Evolutionary conservation across 768 basidiomycete species (phyloP), one percentile per base, ranked within the genome.

Genomic region (Clavulina sp.): DNA sequence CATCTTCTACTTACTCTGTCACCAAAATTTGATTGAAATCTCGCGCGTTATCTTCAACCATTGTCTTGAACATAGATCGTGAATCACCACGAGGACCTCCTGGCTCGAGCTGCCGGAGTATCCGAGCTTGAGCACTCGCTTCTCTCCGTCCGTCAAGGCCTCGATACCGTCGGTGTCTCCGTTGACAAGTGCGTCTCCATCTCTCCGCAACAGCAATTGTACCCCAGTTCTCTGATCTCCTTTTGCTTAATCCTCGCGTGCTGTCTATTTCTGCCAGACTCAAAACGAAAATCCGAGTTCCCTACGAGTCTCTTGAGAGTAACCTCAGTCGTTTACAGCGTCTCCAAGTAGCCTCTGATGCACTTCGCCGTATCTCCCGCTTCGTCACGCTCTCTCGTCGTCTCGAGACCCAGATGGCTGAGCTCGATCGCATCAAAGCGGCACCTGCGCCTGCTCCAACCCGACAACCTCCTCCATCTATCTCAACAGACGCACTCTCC

Each of bases 361-460:
- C 92, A 28, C 71, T 95, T 1, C 77, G 91, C 36, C 73, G 92
- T 29, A 81, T 80, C 0, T 80, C 82, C 3, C 76, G 95, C 36
- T 96, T 96, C 58, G 77, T 87, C 13, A 71, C 83, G 4, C 73
- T 99, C 9, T 79, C 83, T 0, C 74, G 85, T 24, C 72, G 95
- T 32, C 71, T 97, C 41, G 82, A 95, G 58, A 61, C 69, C 3
- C 93, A 96, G 66, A 91, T 97, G 79, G 68, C 65, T 16, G 84
- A 84, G 58, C 72, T 91, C 58, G 66, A 62, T 13, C 43, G 43
- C 43, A 16, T 26, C 13, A n/a, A n/a, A n/a, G n/a, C 21, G 13
- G 24, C 26, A 16, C 13, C 43, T 46, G 13, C 24, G 13, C 43
- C 13, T 24, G 13, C 43, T 28, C 13, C 13, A 46, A 46, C 13